Conservation (phyloP, 2,329 filamentous ascomycete species). For the Fusarium sp. region DNA sequence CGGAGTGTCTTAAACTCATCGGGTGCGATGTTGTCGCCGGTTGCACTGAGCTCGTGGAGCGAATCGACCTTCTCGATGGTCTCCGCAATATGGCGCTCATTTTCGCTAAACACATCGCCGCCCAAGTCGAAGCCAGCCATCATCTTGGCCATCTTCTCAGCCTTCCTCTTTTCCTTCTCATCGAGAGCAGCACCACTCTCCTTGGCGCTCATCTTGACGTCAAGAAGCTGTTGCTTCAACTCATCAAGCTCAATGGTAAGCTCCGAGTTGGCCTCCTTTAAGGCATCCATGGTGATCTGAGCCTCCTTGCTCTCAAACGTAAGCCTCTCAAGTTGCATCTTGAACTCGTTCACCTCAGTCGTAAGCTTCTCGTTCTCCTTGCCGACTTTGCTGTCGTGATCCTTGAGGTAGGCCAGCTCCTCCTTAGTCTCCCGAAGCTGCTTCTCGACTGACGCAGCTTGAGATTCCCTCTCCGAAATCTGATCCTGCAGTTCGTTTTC, state of each 20-base stretch:
- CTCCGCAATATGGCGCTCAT: slow-evolving; percentile 85
- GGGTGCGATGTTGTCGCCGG: slow-evolving; percentile 83
- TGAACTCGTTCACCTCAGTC: slow-evolving; percentile 89
- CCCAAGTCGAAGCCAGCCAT: slow-evolving; percentile 98
- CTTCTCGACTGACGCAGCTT: slow-evolving; percentile 83
- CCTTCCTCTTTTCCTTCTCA: slow-evolving; percentile 98
- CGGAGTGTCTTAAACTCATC: slow-evolving; percentile 85
- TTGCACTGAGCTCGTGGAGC: slow-evolving; percentile 80
- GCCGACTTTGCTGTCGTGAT: slow-evolving; percentile 83
- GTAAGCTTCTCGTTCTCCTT: slow-evolving; percentile 92
- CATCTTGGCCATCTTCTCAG: slow-evolving; percentile 99
- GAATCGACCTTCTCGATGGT: slow-evolving; percentile 87
- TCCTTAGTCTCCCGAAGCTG: slow-evolving; percentile 85
- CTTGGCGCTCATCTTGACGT: slow-evolving; percentile 96
- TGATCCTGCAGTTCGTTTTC: slow-evolving; percentile 99
- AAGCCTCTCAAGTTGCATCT: slow-evolving; percentile 96
- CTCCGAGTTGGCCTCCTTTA: slow-evolving; percentile 96
- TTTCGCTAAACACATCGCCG: slow-evolving; percentile 91
- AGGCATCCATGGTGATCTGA: slow-evolving; percentile 95
- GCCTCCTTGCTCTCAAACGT: slow-evolving; percentile 97
- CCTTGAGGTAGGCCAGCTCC: slow-evolving; percentile 86
- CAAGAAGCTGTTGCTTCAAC: slow-evolving; percentile 93
- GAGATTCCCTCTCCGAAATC: slow-evolving; percentile 90
- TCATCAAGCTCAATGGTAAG: slow-evolving; percentile 93
- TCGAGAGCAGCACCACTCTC: slow-evolving; percentile 90